Evolutionary conservation across 2,329 filamentous ascomycete genomes (phyloP).

Genomic region (Waltergamsia citrina): DNA sequence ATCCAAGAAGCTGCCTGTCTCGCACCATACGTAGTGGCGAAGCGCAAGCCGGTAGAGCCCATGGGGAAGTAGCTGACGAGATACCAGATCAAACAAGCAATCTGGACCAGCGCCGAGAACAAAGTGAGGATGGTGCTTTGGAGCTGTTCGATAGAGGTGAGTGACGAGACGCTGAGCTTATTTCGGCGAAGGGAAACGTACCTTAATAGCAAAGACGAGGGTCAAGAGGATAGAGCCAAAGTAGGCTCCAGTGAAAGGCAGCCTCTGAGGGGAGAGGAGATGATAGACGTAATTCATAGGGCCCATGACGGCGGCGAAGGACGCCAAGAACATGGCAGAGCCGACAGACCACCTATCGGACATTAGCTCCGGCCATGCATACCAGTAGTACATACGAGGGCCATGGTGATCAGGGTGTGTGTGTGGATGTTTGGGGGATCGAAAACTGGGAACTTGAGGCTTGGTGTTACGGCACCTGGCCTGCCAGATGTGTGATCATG

Average conservation of each 20-base stretch:
- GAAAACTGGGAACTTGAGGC: constrained; percentile 3
- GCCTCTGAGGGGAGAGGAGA: constrained; percentile 70
- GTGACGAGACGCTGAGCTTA: background rate
- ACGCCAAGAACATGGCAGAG: constrained; percentile 79
- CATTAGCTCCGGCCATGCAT: constrained; percentile 14
- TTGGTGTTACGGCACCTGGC: constrained; percentile 7
- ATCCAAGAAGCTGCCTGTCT: constrained; percentile 83
- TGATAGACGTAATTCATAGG: constrained; percentile 76
- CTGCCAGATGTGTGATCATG: constrained; percentile 4
- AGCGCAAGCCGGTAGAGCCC: constrained; percentile 79
- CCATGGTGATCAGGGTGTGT: constrained; percentile 1
- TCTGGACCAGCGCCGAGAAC: constrained; percentile 72
- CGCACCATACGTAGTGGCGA: constrained; percentile 79
- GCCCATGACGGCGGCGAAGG: constrained; percentile 93
- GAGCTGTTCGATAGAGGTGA: constrained; percentile 42
- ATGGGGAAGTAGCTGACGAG: constrained; percentile 96
- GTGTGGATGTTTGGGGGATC: background rate
- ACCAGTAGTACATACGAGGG: background rate
- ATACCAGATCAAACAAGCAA: constrained; percentile 83
- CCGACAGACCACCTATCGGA: constrained; percentile 81
- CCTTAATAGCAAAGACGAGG: constrained; percentile 84
- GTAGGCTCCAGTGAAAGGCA: constrained; percentile 91
- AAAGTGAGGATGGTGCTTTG: constrained; percentile 79
- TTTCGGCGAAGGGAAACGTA: constrained; percentile 43
- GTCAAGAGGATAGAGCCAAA: constrained; percentile 89